Conservation (phyloP, 2,329 filamentous ascomycete genomes). For the Botryotinia globosa region DNA sequence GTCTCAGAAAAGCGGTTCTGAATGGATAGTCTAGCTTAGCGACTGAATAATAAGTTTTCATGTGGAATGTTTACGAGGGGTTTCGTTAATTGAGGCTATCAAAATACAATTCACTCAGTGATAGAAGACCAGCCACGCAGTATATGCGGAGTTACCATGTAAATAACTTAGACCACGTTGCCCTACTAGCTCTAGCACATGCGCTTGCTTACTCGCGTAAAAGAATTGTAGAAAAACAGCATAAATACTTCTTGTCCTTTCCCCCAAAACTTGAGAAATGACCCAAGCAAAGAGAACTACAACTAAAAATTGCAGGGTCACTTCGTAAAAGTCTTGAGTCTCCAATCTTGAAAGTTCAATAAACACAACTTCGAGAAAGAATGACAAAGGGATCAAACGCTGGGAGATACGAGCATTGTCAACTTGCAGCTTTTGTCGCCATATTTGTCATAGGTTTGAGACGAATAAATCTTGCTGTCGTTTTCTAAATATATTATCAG, state of each 20-base stretch:
- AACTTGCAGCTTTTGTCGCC: background rate
- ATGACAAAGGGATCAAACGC: background rate
- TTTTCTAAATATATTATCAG: background rate
- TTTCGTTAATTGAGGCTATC: background rate
- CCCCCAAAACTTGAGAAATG: background rate
- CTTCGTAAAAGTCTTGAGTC: background rate
- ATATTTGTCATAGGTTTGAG: rapidly evolving
- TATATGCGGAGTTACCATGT: background rate
- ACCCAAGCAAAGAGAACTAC: too few relatives aligned
- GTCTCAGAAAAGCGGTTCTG: rapidly evolving
- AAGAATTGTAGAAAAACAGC: background rate
- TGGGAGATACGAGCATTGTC: background rate
- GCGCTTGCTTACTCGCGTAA: background rate
- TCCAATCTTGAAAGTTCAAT: background rate
- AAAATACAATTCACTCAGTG: background rate
- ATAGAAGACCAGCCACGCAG: rapidly evolving
- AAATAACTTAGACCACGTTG: background rate
- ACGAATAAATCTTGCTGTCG: background rate
- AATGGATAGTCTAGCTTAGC: rapidly evolving
- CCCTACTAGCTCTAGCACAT: background rate
- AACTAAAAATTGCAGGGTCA: too few relatives aligned
- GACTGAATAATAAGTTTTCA: background rate
- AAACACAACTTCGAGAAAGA: background rate
- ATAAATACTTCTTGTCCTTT: background rate
- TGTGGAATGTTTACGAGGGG: background rate